These are phyloP conservation scores for Paecilomyces dactylethromorphus DNA, from an alignment of 2,329 filamentous ascomycete species.

Conservation along the genomic window DNA sequence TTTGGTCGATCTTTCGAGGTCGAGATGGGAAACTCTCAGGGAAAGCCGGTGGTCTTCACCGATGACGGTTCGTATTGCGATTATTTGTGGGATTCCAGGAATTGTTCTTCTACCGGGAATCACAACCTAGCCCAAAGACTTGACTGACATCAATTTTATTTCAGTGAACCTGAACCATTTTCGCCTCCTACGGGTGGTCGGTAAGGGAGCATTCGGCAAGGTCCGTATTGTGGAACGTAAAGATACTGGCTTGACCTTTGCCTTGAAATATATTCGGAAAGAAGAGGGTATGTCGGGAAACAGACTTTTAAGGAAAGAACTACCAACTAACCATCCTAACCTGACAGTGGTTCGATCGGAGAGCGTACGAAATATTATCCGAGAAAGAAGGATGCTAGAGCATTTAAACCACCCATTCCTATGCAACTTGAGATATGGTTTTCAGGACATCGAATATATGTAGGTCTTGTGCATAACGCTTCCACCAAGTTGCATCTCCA, in stretches of 20 bases:
- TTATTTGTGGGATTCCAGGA: conserved; percentile 1
- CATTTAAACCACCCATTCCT: conserved; percentile 97
- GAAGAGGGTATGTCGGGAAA: conserved; percentile 71
- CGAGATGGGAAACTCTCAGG: conserved; percentile 87
- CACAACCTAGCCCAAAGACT: conserved; percentile 8
- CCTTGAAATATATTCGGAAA: conserved; percentile 96
- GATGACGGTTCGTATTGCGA: conserved; percentile 68
- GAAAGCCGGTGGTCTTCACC: conserved; percentile 85
- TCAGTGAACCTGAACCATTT: conserved; percentile 97
- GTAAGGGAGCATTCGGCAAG: conserved; percentile 96
- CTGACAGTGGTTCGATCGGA: conserved; percentile 85
- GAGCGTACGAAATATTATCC: conserved; percentile 96
- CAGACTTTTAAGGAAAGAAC: background rate
- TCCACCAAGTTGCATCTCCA: background rate
- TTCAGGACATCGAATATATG: conserved; percentile 99
- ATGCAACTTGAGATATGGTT: conserved; percentile 97
- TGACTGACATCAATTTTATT: conserved; percentile 13
- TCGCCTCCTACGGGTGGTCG: conserved; percentile 86
- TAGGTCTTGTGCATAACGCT: conserved; percentile 42
- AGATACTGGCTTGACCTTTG: conserved; percentile 88
- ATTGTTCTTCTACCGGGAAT: conserved; percentile 9
- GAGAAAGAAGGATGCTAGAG: conserved; percentile 95
- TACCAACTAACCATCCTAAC: conserved; percentile 18
- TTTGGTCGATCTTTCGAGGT: conserved; percentile 1
- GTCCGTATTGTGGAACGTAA: conserved; percentile 98